Evolutionary conservation across 306 rosid species (phyloP).

Genomic region (Delonix regia): DNA sequence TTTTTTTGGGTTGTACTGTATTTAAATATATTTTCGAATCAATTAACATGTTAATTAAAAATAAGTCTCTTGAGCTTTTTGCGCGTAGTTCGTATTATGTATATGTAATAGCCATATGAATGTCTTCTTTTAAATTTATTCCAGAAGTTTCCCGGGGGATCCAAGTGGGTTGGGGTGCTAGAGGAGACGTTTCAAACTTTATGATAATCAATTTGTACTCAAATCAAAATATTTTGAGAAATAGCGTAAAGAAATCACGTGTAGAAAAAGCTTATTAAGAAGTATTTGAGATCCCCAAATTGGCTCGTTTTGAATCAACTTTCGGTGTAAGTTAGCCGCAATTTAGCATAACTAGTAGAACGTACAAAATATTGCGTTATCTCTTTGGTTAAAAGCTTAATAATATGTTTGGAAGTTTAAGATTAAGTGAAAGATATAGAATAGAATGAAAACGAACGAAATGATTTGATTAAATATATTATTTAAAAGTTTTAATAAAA

Average conservation of each 20-base stretch:
- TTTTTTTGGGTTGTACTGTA: too few relatives aligned
- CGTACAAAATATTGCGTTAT: not conserved
- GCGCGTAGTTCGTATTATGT: too few relatives aligned
- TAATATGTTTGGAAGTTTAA: too few relatives aligned
- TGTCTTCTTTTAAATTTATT: not conserved
- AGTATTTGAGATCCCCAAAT: conserved; percentile 7
- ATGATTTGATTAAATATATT: too few relatives aligned
- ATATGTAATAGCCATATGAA: not conserved
- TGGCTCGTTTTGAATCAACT: conserved; percentile 27
- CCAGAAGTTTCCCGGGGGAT: not conserved
- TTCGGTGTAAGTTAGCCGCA: conserved; percentile 31
- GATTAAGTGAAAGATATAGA: too few relatives aligned
- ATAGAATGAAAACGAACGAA: too few relatives aligned
- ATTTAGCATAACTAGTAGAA: not conserved
- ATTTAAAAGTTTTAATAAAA: too few relatives aligned
- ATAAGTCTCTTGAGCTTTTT: too few relatives aligned
- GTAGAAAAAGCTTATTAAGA: not conserved
- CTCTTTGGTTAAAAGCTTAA: conserved; percentile 9
- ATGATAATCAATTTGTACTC: not conserved
- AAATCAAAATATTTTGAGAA: not conserved
- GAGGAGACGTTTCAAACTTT: not conserved
- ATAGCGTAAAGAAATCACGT: not conserved
- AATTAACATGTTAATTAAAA: too few relatives aligned
- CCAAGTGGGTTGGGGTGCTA: not conserved
- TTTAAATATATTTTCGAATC: too few relatives aligned